Evolutionary conservation across 192 early-diverging fungal genomes (phyloP).

Genomic region (Nowakowskiella sp.): DNA sequence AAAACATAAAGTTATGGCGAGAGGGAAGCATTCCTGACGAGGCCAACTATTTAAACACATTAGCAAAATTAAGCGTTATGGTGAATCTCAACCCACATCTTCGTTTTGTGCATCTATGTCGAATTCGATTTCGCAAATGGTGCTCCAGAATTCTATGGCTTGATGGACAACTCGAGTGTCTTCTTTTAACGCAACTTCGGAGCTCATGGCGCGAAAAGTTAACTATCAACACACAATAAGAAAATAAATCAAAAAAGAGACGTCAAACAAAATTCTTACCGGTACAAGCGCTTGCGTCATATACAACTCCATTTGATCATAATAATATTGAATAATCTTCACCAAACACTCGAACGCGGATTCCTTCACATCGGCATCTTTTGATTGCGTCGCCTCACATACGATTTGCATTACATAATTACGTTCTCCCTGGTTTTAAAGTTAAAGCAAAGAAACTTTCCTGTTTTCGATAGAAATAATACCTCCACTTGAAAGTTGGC

Average conservation of each 20-base stretch:
- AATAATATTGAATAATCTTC: slow-evolving; percentile 94
- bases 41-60: slow-evolving; percentile 22
- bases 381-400: slow-evolving; percentile 82
- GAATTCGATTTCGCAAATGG: slow-evolving; percentile 87
- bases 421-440: slow-evolving; percentile 62
- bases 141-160: slow-evolving; percentile 99
- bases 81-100: slow-evolving; percentile 38
- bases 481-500: slow-evolving; percentile 89
- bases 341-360: slow-evolving; percentile 94
- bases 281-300: slow-evolving; percentile 94
- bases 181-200: slow-evolving; percentile 72
- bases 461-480: neutral
- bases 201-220: slow-evolving; percentile 29
- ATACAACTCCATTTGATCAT: slow-evolving; percentile 92
- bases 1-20: slow-evolving; percentile 40
- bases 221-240: neutral
- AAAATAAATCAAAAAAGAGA: slow-evolving; percentile 3
- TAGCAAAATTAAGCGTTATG: slow-evolving; percentile 1
- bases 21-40: slow-evolving; percentile 43
- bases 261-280: slow-evolving; percentile 38
- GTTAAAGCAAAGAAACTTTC: neutral
- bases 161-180: slow-evolving; percentile 87
- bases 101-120: slow-evolving; percentile 47
- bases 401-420: slow-evolving; percentile 99
- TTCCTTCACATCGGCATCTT: slow-evolving; percentile 66